Evolutionary conservation across 257 asterid genomes (phyloP).

Genomic region (Avicennia marina): DNA sequence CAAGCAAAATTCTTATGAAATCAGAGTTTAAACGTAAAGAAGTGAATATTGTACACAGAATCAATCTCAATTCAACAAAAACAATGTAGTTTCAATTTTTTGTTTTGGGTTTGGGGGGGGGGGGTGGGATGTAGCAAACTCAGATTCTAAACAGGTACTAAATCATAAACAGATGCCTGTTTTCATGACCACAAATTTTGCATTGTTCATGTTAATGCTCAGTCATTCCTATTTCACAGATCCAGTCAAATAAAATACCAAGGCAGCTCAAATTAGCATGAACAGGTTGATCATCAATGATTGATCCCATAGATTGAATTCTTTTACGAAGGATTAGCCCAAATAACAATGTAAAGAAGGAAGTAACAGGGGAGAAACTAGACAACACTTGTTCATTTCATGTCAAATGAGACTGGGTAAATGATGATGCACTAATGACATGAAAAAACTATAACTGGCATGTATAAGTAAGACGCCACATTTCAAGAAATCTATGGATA

Average conservation of each 20-base stretch:
- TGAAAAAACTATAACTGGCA: not conserved
- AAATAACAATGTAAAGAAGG: not conserved
- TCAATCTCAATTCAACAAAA: not conserved
- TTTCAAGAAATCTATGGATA: not conserved
- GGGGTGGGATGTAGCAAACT: not conserved
- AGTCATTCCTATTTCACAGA: conserved; percentile 2
- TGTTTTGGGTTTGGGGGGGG: too few species aligned
- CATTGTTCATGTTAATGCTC: not conserved
- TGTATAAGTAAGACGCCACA: not conserved
- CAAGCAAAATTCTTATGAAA: conserved; percentile 8
- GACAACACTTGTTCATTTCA: too few species aligned
- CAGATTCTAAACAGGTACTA: conserved; percentile 4
- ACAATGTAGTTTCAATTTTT: too few species aligned
- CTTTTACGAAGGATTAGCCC: not conserved
- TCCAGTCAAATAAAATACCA: not conserved
- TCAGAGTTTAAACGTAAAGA: not conserved
- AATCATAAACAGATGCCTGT: too few species aligned
- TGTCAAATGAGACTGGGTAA: not conserved
- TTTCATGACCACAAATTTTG: not conserved
- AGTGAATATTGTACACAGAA: not conserved
- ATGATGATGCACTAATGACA: not conserved
- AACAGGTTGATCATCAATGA: not conserved
- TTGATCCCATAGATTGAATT: not conserved
- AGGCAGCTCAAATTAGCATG: not conserved
- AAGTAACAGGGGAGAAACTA: too few species aligned